Base-by-base conservation (phyloP, 371 early-diverging fungal species). In the Circinella minor region DNA sequence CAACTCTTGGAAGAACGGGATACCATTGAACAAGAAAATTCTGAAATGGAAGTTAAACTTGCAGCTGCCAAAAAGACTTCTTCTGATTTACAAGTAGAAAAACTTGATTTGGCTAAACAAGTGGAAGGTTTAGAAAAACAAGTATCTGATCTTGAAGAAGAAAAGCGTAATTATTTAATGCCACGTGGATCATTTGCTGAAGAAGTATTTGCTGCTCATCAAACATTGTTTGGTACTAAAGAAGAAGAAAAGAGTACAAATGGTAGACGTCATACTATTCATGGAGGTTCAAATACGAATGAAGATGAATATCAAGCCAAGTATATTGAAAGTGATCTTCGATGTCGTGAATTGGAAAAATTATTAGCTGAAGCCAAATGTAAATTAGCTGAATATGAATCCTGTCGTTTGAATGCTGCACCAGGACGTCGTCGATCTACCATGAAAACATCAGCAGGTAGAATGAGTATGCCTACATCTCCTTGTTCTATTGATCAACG, bases 311-410 rank as follows among this genome's bases (percentile, higher is more conserved):
- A 79, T 69, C 78, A 84, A 63, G 57, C 65, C 13, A 82, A 82
- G 65, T 82, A 77, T 20, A 72, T 81, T n/a, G 81, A 84, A 54
- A 77, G 79, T 13, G 84, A 84, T 47, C 64, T 82, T 38, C 78
- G 81, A 18, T 84, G 85, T 66, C 73, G 85, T n/a, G 85, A 84
- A 36, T 61, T 84, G 14, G 85, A 84, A 38, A 81, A 82, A 60
- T 37, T 84, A 15, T 57, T 84, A 49, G 85, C 85, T 10, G 85
- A 84, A 62, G 72, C 85, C 51, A 84, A 84, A 49, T 67, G 73
- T 43, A 80, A 78, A 49, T 61, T 84, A 15, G 85, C 74, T 7
- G 79, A 82, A 48, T 78, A 75, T 46, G 82, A 82, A 59, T 54
- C 67, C 8, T 27, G 55, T 14, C 74, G 79, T 6, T 70, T 77